Evolutionary conservation across 2,329 filamentous ascomycete genomes (phyloP), one percentile per base, ranked within the genome.

Genomic region (Paracorniculantispora psalliotae): DNA sequence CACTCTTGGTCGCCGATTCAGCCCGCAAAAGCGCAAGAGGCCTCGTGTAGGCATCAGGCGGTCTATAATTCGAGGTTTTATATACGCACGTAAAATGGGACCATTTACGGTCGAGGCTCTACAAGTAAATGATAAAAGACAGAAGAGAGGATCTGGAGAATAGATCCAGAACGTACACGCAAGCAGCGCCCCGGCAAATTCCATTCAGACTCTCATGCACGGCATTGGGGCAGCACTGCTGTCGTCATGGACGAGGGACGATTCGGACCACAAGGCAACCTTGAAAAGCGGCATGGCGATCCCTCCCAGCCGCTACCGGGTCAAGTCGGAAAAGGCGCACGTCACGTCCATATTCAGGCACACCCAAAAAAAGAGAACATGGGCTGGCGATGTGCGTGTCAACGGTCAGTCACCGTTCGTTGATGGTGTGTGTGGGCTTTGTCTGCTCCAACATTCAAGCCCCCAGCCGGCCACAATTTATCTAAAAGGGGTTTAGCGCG

Each of bases 301-400:
- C 57, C 17, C n/a, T n/a, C n/a, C 44, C 48, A 19, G 48, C 39
- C 37, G 33, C 57, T 30, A 48, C 39, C 57, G 57, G 57, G 48
- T 52, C 57, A 59, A 26, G 57, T 59, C 57, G 57, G 57, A 39
- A n/a, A 47, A 41, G 44, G 13, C n/a, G 28, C 3, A 17, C 23
- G 44, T 6, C 23, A n/a, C 10, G 5, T 30, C 10, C 12, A 5
- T n/a, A n/a, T n/a, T n/a, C n/a, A n/a, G n/a, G n/a, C n/a, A n/a
- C n/a, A n/a, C n/a, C n/a, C n/a, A n/a, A 23, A 43, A 19, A 12
- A 51, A n/a, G 4, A 15, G 2, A 53, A n/a, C n/a, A n/a, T 19
- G 28, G 23, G 7, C 3, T 25, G 2, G 39, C 23, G 37, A 17
- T 5, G 23, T 4, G 30, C 17, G 28, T 33, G 12, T 2, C 25